Conservation (phyloP, 2,329 filamentous ascomycete species). For the Exophiala alcalophila region DNA sequence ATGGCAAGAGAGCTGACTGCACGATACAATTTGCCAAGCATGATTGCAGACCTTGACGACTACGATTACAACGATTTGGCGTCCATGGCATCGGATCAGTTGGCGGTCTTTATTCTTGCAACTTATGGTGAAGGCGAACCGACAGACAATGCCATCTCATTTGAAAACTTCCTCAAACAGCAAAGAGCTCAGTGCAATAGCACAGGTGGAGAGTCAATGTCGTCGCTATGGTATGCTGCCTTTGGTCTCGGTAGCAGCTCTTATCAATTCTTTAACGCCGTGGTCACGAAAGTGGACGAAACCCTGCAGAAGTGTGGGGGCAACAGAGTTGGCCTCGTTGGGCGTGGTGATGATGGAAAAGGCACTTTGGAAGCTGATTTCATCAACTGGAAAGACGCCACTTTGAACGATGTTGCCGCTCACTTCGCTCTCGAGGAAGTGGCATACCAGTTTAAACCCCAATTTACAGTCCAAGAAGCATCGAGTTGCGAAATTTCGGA, state of each 20-base stretch:
- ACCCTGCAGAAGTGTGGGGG: slow-evolving; percentile 81
- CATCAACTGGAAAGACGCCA: slow-evolving; percentile 97
- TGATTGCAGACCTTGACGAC: slow-evolving; percentile 96
- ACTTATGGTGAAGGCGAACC: slow-evolving; percentile 98
- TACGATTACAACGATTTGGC: slow-evolving; percentile 96
- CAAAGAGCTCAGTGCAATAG: slow-evolving; percentile 79
- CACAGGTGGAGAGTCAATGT: slow-evolving; percentile 65
- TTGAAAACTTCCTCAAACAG: slow-evolving; percentile 87
- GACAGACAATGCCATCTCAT: slow-evolving; percentile 97
- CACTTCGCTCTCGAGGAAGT: slow-evolving; percentile 89
- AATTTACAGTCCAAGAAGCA: slow-evolving; percentile 77
- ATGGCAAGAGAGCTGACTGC: slow-evolving; percentile 97
- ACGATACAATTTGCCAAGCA: slow-evolving; percentile 92
- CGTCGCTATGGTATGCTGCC: slow-evolving; percentile 83
- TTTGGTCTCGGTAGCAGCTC: slow-evolving; percentile 99
- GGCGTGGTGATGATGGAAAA: slow-evolving; percentile 94
- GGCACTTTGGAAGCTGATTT: slow-evolving; percentile 99
- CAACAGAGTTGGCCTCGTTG: slow-evolving; percentile 76
- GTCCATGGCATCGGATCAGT: slow-evolving; percentile 78
- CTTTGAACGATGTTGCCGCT: slow-evolving; percentile 84
- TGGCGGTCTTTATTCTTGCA: slow-evolving; percentile 91
- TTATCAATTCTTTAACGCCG: slow-evolving; percentile 98
- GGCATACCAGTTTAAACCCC: slow-evolving; percentile 90
- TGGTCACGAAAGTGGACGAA: slow-evolving; percentile 89
- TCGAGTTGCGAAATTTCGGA: slow-evolving; percentile 72